A percentile compares a stretch with the other conserved stretches of the same genome.
Conservation (phyloP, 805 yeast species). For the Candida takata region DNA sequence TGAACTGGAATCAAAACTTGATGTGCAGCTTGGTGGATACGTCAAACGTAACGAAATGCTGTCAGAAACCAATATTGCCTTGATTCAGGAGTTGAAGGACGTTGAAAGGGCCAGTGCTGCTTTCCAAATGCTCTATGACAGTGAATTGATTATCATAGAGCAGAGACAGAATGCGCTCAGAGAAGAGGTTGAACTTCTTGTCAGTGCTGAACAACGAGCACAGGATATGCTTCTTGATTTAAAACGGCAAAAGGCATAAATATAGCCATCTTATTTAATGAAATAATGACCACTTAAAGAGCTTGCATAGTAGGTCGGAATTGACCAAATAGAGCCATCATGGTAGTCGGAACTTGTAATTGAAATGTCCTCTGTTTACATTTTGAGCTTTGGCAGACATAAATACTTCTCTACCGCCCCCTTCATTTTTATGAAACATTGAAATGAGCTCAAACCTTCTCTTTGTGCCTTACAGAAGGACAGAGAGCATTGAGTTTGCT, state of each 20-base stretch:
- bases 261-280: too few relatives aligned
- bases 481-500: constrained; percentile 36
- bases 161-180: constrained; percentile 13
- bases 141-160: constrained; percentile 10
- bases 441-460: constrained; percentile 33
- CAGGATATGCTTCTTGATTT: constrained; percentile 18
- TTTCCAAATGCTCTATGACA: constrained; percentile 14
- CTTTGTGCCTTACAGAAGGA: constrained; percentile 43
- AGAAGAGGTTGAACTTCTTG: constrained; percentile 19
- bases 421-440: background rate
- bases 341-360: background rate
- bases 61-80: constrained; percentile 6
- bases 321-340: background rate
- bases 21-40: constrained; percentile 9
- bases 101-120: constrained; percentile 18
- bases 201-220: constrained; percentile 18
- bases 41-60: constrained; percentile 8
- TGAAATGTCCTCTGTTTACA: constrained; percentile 7
- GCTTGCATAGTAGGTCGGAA: constrained; percentile 1
- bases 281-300: too few relatives aligned
- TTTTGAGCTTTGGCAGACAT: constrained; percentile 1
- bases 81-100: constrained; percentile 15
- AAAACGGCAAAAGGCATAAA: constrained; percentile 1
- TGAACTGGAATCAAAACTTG: constrained; percentile 12
- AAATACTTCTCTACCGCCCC: background rate